Percentiles rank a stretch among this genome's conserved stretches.
Conservation (phyloP, 768 basidiomycete genomes). For the Mycena crocata region DNA sequence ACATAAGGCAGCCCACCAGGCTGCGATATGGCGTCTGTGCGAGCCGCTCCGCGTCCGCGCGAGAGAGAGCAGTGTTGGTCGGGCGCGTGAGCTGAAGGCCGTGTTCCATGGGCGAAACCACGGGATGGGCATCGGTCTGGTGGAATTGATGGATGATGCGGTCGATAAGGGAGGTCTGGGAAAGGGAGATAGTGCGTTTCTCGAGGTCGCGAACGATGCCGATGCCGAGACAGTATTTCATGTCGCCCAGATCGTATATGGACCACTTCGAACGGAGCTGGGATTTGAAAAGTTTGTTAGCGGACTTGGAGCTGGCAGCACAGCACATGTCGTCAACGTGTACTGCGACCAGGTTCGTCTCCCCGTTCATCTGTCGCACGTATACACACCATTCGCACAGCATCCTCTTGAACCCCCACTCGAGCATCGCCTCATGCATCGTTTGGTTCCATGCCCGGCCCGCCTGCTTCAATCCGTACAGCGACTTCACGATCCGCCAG, state of each 20-base stretch:
- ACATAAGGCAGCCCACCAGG: conserved; percentile 40
- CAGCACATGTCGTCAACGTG: conserved; percentile 51
- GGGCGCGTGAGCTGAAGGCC: conserved; percentile 35
- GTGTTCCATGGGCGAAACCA: conserved; percentile 46
- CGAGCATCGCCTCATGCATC: conserved; percentile 40
- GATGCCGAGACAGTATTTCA: conserved; percentile 49
- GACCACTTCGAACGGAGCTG: conserved; percentile 42
- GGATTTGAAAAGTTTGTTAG: conserved; percentile 37
- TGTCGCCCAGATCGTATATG: conserved; percentile 49
- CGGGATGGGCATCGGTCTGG: conserved; percentile 36
- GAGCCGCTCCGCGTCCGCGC: conserved; percentile 29
- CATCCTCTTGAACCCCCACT: conserved; percentile 44
- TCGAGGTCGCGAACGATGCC: conserved; percentile 42
- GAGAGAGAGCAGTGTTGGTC: conserved; percentile 15
- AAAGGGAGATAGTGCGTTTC: conserved; percentile 31
- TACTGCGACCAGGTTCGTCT: conserved; percentile 43
- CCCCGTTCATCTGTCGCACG: conserved; percentile 13
- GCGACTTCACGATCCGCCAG: conserved; percentile 17
- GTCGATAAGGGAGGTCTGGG: conserved; percentile 45
- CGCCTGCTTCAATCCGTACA: conserved; percentile 37
- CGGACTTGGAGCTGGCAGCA: conserved; percentile 26
- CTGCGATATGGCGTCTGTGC: conserved; percentile 39
- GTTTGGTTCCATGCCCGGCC: conserved; percentile 46
- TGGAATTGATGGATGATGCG: conserved; percentile 43
- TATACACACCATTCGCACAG: conserved; percentile 49